These are phyloP conservation scores for Pelagomonas calceolata DNA, from an alignment of 108 stramenopile genomes.

Conservation along the genomic window DNA sequence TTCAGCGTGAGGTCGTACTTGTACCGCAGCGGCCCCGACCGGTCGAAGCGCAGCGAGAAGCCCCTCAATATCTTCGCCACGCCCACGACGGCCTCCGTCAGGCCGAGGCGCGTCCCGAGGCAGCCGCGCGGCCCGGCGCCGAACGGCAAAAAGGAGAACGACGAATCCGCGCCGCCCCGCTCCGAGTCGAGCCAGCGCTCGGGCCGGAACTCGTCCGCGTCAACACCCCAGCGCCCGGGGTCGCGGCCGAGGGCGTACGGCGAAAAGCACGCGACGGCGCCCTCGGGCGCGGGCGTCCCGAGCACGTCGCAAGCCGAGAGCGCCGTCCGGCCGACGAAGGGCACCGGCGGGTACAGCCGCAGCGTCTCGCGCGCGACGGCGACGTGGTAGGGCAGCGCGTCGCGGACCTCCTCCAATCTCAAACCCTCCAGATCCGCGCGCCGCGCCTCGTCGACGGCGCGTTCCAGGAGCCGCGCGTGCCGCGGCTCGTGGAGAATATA, in stretches of 20 bases:
- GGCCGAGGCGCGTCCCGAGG: slow-evolving; percentile 18
- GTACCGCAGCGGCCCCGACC: slow-evolving; percentile 5
- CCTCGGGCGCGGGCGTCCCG: slow-evolving; percentile 1
- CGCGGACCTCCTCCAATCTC: not conserved
- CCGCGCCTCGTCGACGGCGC: slow-evolving; percentile 1
- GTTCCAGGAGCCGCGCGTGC: slow-evolving; percentile 7
- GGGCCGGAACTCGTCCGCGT: slow-evolving; percentile 10
- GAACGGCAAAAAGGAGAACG: slow-evolving; percentile 21
- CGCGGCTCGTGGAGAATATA: slow-evolving; percentile 2
- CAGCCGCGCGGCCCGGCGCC: slow-evolving; percentile 22
- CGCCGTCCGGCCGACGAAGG: slow-evolving; percentile 17
- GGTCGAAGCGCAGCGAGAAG: slow-evolving; percentile 16
- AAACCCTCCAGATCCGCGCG: not conserved
- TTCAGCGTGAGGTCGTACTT: slow-evolving; percentile 23
- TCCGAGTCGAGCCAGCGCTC: slow-evolving; percentile 18
- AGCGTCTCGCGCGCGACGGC: slow-evolving; percentile 18
- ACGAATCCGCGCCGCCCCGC: slow-evolving; percentile 6
- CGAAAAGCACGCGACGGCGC: slow-evolving; percentile 14
- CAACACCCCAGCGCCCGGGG: slow-evolving; percentile 4
- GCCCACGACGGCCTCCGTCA: slow-evolving; percentile 15
- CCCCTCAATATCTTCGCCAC: slow-evolving; percentile 7
- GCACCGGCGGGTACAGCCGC: slow-evolving; percentile 17
- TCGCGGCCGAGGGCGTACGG: slow-evolving; percentile 19
- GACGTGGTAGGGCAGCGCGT: slow-evolving; percentile 1
- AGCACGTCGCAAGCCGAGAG: not conserved